These are phyloP conservation scores for Brettanomyces custersianus DNA, from an alignment of 805 yeast genomes.

Conservation along the genomic window DNA sequence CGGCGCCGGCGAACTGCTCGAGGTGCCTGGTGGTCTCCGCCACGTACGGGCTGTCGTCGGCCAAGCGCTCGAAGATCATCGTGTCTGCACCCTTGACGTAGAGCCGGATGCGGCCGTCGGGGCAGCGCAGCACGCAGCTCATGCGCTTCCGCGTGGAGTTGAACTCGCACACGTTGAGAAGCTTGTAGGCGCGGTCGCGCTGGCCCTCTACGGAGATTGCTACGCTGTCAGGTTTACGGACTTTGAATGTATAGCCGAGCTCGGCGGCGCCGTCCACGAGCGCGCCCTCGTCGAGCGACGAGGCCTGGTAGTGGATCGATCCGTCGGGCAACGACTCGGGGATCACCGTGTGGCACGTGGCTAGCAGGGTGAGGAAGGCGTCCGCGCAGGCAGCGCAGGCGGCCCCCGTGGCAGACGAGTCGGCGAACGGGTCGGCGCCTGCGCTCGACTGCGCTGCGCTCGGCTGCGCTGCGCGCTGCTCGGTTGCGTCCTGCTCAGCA, in stretches of 20 bases:
- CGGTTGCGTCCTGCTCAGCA: not conserved
- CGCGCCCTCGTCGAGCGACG: constrained; percentile 99
- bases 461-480: no score
- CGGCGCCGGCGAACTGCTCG: constrained; percentile 96
- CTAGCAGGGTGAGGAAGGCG: constrained; percentile 72
- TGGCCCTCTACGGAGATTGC: constrained; percentile 50
- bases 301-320: constrained; percentile 87
- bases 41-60: constrained; percentile 66
- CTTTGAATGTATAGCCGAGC: constrained; percentile 74
- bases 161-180: constrained; percentile 89
- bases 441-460: no score
- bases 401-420: no score
- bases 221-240: constrained; percentile 79
- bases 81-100: constrained; percentile 98
- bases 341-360: constrained; percentile 95
- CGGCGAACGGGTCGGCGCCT: no score
- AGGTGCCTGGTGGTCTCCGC: constrained; percentile 76
- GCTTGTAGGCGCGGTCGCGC: constrained; percentile 50
- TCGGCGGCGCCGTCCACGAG: constrained; percentile 92
- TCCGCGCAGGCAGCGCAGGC: constrained; percentile 40
- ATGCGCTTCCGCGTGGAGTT: constrained; percentile 96
- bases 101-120: constrained; percentile 82
- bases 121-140: constrained; percentile 91
- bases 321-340: constrained; percentile 71
- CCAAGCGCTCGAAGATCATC: constrained; percentile 80